phyloP scores from a whole-genome alignment of 2,329 filamentous ascomycete species.

The Trichoderma sp. region DNA sequence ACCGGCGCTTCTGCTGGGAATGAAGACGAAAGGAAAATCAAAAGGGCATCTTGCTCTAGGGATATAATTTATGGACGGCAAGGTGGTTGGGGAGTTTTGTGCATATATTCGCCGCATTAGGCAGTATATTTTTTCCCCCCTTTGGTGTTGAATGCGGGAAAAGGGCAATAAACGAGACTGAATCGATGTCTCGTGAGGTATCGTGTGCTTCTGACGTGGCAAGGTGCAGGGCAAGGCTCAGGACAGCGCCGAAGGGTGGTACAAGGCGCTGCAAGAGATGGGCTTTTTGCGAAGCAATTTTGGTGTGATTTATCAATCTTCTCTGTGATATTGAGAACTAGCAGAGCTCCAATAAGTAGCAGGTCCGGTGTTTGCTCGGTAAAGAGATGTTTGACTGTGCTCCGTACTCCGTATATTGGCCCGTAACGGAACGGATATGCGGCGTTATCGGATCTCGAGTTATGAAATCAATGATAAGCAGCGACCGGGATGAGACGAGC shows the following conservation, averaged over 20 bases:
- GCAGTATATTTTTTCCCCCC: not conserved
- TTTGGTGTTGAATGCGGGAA: not conserved
- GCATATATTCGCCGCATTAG: not conserved
- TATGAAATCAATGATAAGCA: conserved; percentile 2
- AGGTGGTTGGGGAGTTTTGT: not conserved
- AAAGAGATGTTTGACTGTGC: not conserved
- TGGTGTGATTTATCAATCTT: not conserved
- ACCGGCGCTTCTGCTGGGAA: not conserved
- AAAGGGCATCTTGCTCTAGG: not conserved
- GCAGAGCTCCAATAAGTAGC: not conserved
- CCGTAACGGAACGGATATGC: not conserved
- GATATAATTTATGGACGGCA: too few relatives aligned
- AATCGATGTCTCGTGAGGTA: not conserved
- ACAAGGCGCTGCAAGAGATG: not conserved
- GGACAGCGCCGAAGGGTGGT: not conserved
- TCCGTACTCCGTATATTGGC: not conserved
- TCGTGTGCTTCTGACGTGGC: conserved; percentile 3
- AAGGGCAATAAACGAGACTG: not conserved
- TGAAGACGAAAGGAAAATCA: not conserved
- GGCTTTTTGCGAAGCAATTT: not conserved
- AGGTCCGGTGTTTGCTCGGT: not conserved
- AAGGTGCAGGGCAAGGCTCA: not conserved
- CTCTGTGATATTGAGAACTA: not conserved
- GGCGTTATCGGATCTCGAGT: conserved; percentile 7
- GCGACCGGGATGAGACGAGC: not conserved